Conservation (phyloP, 768 basidiomycete species). For the Suillus americanus region DNA sequence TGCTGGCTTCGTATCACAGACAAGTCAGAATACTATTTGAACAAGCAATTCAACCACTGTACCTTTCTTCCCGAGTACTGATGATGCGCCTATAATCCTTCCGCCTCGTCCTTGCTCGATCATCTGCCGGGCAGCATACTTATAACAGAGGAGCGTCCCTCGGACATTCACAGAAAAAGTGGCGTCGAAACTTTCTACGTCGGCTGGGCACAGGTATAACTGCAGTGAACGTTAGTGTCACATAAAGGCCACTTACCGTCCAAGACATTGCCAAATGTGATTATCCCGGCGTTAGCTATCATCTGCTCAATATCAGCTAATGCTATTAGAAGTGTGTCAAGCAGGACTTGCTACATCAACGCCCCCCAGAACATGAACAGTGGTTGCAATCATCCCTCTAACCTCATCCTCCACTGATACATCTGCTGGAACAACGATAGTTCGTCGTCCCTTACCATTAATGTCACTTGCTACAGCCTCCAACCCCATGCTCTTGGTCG, state of each 20-base stretch:
- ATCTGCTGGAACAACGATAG: slow-evolving; percentile 9
- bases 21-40: background rate
- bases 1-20: background rate
- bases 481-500: slow-evolving; percentile 9
- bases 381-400: slow-evolving; percentile 10
- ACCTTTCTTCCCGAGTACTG: slow-evolving; percentile 34
- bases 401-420: slow-evolving; percentile 19
- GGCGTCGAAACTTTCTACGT: slow-evolving; percentile 31
- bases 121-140: slow-evolving; percentile 39
- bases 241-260: background rate
- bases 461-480: slow-evolving; percentile 14
- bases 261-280: background rate
- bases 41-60: background rate
- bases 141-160: slow-evolving; percentile 37
- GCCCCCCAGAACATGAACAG: slow-evolving; percentile 11
- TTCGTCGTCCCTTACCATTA: slow-evolving; percentile 8
- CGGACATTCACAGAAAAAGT: slow-evolving; percentile 34
- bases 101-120: slow-evolving; percentile 39
- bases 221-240: background rate
- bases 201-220: slow-evolving; percentile 16
- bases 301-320: background rate
- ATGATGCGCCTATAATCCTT: slow-evolving; percentile 40
- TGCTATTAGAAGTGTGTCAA: background rate
- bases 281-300: slow-evolving; percentile 12
- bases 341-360: slow-evolving; percentile 15